phyloP scores from a whole-genome alignment of 345 rosid genomes.

The Citrus cavaleriei region DNA sequence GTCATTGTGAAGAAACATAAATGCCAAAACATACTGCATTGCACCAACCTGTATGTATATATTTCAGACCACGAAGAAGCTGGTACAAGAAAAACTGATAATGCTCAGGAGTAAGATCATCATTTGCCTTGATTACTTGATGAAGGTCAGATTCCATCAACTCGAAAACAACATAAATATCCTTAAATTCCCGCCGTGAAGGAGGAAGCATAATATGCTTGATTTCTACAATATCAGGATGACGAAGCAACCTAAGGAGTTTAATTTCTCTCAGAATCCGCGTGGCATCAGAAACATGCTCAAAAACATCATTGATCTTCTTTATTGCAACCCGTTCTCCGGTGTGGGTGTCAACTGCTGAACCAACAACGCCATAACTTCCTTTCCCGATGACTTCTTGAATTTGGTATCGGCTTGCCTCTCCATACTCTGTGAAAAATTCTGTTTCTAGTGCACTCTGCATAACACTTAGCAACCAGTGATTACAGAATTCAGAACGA shows the following conservation, averaged over 20 bases:
- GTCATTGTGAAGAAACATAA: constrained; percentile 5
- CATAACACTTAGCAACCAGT: constrained; percentile 7
- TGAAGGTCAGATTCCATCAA: constrained; percentile 99
- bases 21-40: constrained; percentile 11
- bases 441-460: constrained; percentile 67
- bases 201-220: constrained; percentile 99
- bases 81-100: constrained; percentile 94
- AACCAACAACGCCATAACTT: constrained; percentile 95
- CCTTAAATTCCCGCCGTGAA: constrained; percentile 86
- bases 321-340: constrained; percentile 92
- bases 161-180: constrained; percentile 94
- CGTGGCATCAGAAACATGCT: constrained; percentile 96
- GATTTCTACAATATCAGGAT: constrained; percentile 91
- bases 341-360: constrained; percentile 80
- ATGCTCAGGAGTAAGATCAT: constrained; percentile 96
- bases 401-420: constrained; percentile 78
- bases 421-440: constrained; percentile 98
- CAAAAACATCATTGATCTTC: constrained; percentile 95
- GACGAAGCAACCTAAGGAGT: constrained; percentile 86
- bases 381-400: constrained; percentile 98
- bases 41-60: constrained; percentile 74
- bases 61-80: constrained; percentile 96
- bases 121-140: constrained; percentile 94
- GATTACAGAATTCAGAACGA: background rate
- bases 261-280: constrained; percentile 95